Base-by-base conservation (phyloP, 192 early-diverging fungal species). In the Backusella tuberculispora region DNA sequence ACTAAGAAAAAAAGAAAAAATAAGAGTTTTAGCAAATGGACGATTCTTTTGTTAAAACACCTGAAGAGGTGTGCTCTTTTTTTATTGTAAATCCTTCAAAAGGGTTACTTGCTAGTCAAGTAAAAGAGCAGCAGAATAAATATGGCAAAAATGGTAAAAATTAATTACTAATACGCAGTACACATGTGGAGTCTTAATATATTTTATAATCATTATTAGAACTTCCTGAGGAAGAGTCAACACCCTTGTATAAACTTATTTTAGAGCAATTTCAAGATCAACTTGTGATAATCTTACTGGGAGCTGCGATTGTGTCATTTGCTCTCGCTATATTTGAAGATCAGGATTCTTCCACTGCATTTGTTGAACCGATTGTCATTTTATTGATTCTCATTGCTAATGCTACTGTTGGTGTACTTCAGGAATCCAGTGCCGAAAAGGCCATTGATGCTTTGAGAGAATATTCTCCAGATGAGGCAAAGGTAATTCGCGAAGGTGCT, bases 261-360 rank as follows among this genome's bases (percentile, higher is more conserved):
- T 77, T 96, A 64, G 97, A 96, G 83, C 98, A 99, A 85, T 99
- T 99, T 84, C 87, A 98, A 84, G 98, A 99, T 87, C 97, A 99
- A 81, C 90, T 99, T 44, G 98, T 99, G 29, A 85, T 99, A 44
- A 99, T 99, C 71, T 87, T 99, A 40, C 86, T 99, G 3, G 85
- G 82, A 68, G 96, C 98, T 21, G 98, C 98, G 44, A 88, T 84
- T 14, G 85, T 99, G 21, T 99, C 97, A 41, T 94, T 99, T 76
- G 92, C 94, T 37, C 89, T 99, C 17, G 98, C 98, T 38, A 84
- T 93, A 14, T 84, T 99, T 41, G 98, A 99, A 74, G 90, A 94
- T 60, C 17, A 65, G 34, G 84, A 88, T 43, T 77, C 76, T 66
- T 86, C 91, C 45, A 95, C 98, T 4, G 97, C 97, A 10, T 98